Evolutionary conservation across 495 filamentous ascomycete genomes (phyloP), one percentile per base, ranked within the genome.

Genomic region (Neurospora sp.): DNA sequence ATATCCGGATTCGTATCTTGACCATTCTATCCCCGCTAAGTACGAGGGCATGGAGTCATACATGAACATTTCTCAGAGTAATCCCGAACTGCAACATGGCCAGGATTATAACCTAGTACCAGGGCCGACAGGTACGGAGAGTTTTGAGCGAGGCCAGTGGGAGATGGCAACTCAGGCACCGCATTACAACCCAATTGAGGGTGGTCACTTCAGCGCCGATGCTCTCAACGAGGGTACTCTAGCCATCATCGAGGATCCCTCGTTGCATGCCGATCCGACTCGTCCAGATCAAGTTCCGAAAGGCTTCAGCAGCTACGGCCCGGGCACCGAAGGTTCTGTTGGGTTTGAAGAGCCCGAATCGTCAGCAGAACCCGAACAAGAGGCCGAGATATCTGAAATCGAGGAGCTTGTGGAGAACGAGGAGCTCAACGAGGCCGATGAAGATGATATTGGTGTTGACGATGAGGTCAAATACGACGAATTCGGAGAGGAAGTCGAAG

Each of bases 231-330:
- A 78, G 35, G 76, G 72, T 20, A 35, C 70, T 14, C 42, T 20
- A 37, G 54, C 76, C 39, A 39, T 39, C 6, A 23, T 39, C 39
- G 78, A 70, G 16, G 72, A 74, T 16, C 41, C 42, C 2, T 73
- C 73, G 2, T 35, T 75, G 35, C 76, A 75, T 54, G 59, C 75
- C 0, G 72, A 73, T 18, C 23, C 14, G 4, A 72, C 74, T 5
- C 2, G 71, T 16, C 73, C 75, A 5, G 48, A 70, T 6, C 39
- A 69, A 5, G 71, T 78, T 38, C 80, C 79, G 1, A 70, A 73
- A 27, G 79, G 79, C 9, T 81, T 79, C 69, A 71, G 70, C 35
- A 77, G 75, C 39, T 81, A 81, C 40, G 80, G 78, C 4, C 37
- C 9, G 9, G 42, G 2, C 11, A 12, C 20, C 14, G 2, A 18